Evolutionary conservation across 75 land plant genomes (phyloP).

Genomic region (Picea sitchensis): DNA sequence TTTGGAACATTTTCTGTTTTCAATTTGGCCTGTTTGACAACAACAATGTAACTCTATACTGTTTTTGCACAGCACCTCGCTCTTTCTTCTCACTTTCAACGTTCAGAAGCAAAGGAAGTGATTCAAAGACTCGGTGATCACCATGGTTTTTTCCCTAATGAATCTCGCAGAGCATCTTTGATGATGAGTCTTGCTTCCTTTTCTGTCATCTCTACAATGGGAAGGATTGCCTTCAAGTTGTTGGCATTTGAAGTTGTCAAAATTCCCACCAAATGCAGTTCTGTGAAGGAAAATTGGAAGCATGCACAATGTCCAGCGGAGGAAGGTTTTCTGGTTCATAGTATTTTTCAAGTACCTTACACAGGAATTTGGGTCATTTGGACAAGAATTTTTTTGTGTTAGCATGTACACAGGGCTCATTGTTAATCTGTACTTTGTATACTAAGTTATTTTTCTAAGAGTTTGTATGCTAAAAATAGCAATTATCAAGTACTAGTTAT

Average conservation of each 20-base stretch:
- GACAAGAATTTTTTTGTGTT: background rate
- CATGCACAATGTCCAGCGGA: too few relatives aligned
- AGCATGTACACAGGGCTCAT: conserved; percentile 4
- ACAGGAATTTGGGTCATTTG: background rate
- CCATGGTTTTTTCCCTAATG: background rate
- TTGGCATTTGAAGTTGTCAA: too few relatives aligned
- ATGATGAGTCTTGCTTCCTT: background rate
- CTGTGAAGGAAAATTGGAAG: too few relatives aligned
- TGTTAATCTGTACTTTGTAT: conserved; percentile 9
- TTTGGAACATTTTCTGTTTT: background rate
- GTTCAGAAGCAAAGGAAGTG: conserved; percentile 86
- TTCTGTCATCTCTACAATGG: background rate
- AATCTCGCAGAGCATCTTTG: too few relatives aligned
- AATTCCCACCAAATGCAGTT: too few relatives aligned
- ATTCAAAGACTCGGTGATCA: conserved; percentile 64
- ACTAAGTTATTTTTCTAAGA: conserved; percentile 1
- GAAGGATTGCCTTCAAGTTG: too few relatives aligned
- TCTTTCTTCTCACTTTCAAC: conserved; percentile 92
- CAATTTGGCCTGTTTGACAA: background rate
- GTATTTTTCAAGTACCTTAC: background rate
- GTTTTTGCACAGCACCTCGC: conserved; percentile 53
- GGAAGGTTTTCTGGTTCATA: too few relatives aligned
- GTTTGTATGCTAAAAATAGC: too few relatives aligned
- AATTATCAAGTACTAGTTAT: background rate
- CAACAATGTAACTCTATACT: background rate